These are phyloP conservation scores for Nyctanthes arbortristis DNA, from an alignment of 257 asterid species.

Conservation along the genomic window DNA sequence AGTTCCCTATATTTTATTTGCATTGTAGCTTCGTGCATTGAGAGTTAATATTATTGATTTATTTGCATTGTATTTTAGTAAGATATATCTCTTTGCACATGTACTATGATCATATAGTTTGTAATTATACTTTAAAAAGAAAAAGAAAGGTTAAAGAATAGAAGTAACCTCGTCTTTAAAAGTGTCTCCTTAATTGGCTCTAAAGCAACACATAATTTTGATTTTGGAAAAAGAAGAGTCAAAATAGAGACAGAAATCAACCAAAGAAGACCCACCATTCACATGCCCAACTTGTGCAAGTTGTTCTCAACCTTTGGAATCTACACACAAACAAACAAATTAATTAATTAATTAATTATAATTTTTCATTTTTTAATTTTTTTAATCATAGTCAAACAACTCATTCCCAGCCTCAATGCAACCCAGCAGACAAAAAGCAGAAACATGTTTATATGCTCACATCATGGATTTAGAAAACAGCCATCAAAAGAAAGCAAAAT, in stretches of 20 bases:
- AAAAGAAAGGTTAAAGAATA: too few species aligned
- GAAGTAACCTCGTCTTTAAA: too few species aligned
- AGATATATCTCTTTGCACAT: too few species aligned
- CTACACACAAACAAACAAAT: not conserved
- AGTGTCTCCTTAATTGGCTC: not conserved
- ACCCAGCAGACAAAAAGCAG: constrained; percentile 1
- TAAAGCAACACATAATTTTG: not conserved
- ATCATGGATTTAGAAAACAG: not conserved
- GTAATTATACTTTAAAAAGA: too few species aligned
- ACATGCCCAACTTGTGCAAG: not conserved
- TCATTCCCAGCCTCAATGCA: not conserved
- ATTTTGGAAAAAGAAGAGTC: not conserved
- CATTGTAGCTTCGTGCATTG: too few species aligned
- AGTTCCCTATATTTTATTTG: too few species aligned
- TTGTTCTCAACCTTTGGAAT: not conserved
- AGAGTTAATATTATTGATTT: too few species aligned
- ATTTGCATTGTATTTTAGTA: too few species aligned
- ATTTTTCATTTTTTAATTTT: not conserved
- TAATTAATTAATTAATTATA: not conserved
- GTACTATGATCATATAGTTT: too few species aligned
- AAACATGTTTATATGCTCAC: not conserved
- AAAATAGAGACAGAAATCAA: constrained; percentile 6
- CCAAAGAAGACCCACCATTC: not conserved
- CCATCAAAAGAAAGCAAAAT: not conserved
- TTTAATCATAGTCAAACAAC: not conserved